phyloP scores from a whole-genome alignment of 2,329 filamentous ascomycete species.

The Aureobasidium leucospermi region DNA sequence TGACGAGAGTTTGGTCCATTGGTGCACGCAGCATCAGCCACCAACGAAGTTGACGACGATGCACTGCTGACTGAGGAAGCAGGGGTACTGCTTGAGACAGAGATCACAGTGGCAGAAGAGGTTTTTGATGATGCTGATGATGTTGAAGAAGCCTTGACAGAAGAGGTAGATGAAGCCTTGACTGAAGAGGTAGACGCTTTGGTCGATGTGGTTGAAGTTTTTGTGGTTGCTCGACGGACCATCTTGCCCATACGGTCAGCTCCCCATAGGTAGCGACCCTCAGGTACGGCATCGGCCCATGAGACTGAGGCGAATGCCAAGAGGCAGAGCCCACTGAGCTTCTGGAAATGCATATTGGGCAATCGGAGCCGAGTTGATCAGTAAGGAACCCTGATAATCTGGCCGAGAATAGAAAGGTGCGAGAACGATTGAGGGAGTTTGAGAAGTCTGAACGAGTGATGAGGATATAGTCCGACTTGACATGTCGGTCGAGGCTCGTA shows the following conservation, averaged over 20 bases:
- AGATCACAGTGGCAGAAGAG: not conserved
- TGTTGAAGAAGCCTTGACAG: not conserved
- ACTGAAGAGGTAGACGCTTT: not conserved
- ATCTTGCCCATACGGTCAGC: conserved; percentile 17
- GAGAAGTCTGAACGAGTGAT: conserved; percentile 9
- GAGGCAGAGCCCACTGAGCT: conserved; percentile 12
- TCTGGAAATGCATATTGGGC: conserved; percentile 15
- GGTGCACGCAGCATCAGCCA: conserved; percentile 29
- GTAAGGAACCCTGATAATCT: not conserved
- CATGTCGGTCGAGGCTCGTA: conserved; percentile 6
- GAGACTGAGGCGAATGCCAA: conserved; percentile 15
- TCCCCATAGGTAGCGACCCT: conserved; percentile 14
- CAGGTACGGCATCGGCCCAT: conserved; percentile 9
- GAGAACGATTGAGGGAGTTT: conserved; percentile 12
- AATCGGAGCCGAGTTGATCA: not conserved
- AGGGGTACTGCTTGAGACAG: not conserved
- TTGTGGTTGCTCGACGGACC: conserved; percentile 5
- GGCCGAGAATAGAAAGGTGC: not conserved
- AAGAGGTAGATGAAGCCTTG: not conserved
- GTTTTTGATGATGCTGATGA: not conserved
- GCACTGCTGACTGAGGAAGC: not conserved
- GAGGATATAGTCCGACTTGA: not conserved
- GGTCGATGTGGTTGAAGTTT: not conserved
- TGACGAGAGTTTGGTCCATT: conserved; percentile 33
- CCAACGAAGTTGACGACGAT: conserved; percentile 10